Evolutionary conservation across 2,329 filamentous ascomycete species (phyloP).

Genomic region (Xylaria sp.): DNA sequence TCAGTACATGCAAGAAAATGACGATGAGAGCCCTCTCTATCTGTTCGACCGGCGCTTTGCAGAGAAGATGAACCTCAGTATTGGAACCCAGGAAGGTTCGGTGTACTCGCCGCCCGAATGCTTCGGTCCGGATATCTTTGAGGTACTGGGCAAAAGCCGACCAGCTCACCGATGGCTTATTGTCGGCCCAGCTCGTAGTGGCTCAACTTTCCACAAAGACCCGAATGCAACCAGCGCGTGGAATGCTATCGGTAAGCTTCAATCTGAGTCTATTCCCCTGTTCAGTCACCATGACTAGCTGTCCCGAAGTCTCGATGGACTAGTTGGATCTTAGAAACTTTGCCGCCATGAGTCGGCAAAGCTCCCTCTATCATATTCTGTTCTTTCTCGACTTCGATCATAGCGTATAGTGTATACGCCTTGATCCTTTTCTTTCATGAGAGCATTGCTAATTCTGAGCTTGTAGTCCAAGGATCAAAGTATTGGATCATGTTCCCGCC

Average conservation of each 20-base stretch:
- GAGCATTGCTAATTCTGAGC: slow-evolving; percentile 3
- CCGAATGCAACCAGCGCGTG: slow-evolving; percentile 73
- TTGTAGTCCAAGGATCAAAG: slow-evolving; percentile 70
- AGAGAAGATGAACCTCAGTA: slow-evolving; percentile 70
- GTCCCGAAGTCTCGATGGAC: background rate
- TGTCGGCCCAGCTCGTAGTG: slow-evolving; percentile 77
- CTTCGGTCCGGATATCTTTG: slow-evolving; percentile 83
- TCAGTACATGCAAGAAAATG: slow-evolving; percentile 72
- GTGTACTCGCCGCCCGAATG: slow-evolving; percentile 77
- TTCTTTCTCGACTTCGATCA: background rate
- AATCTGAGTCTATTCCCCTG: background rate
- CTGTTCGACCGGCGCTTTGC: slow-evolving; percentile 85
- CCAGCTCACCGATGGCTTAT: slow-evolving; percentile 93
- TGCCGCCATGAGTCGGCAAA: background rate
- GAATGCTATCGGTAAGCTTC: slow-evolving; percentile 65
- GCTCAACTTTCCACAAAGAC: slow-evolving; percentile 91
- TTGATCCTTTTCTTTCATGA: background rate
- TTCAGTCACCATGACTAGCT: background rate
- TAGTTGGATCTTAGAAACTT: background rate
- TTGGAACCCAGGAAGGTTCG: slow-evolving; percentile 44
- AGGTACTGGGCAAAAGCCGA: slow-evolving; percentile 67
- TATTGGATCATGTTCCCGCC: slow-evolving; percentile 99
- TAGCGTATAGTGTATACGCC: background rate
- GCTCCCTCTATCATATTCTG: background rate
- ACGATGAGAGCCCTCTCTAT: slow-evolving; percentile 86